A percentile compares a stretch with the other conserved stretches of the same genome.
Conservation (phyloP, 1,284 basidiomycete genomes). For the Chiua sp. region DNA sequence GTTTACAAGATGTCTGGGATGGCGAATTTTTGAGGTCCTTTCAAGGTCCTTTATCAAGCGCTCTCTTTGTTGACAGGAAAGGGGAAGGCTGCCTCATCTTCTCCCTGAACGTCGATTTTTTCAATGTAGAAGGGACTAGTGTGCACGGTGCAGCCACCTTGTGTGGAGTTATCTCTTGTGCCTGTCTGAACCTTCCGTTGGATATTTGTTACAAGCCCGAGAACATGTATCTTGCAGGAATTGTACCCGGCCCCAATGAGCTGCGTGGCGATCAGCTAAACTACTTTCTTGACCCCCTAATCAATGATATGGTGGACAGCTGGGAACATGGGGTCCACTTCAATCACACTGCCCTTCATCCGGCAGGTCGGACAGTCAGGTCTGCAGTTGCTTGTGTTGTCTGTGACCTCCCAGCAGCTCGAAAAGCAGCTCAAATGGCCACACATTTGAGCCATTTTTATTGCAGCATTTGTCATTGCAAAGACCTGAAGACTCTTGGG, state of each 20-base stretch:
- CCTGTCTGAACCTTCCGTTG: slow-evolving; percentile 34
- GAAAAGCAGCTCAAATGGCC: too few species aligned
- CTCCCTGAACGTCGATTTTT: slow-evolving; percentile 12
- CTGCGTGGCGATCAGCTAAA: slow-evolving; percentile 33
- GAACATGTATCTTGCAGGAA: slow-evolving; percentile 37
- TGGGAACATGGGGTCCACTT: slow-evolving; percentile 35
- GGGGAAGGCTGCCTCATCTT: slow-evolving; percentile 4
- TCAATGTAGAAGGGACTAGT: slow-evolving; percentile 5
- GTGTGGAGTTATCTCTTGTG: slow-evolving; percentile 4
- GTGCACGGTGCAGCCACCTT: not conserved
- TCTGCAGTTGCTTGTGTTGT: too few species aligned
- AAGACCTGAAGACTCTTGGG: too few species aligned
- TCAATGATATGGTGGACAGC: slow-evolving; percentile 30
- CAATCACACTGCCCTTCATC: slow-evolving; percentile 19
- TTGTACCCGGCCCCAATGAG: slow-evolving; percentile 31
- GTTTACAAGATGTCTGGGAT: not conserved
- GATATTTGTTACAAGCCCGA: slow-evolving; percentile 32
- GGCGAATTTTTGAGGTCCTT: slow-evolving; percentile 4
- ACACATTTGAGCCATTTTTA: too few species aligned
- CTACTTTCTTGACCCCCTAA: slow-evolving; percentile 29
- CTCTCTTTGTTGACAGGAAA: not conserved
- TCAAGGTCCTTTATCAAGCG: too few species aligned
- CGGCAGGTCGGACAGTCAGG: slow-evolving; percentile 5
- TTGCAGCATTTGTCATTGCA: too few species aligned
- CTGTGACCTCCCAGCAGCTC: too few species aligned